Base-by-base conservation (phyloP, 2,329 filamentous ascomycete species). In the Graphilbum ipis-grandicollis region DNA sequence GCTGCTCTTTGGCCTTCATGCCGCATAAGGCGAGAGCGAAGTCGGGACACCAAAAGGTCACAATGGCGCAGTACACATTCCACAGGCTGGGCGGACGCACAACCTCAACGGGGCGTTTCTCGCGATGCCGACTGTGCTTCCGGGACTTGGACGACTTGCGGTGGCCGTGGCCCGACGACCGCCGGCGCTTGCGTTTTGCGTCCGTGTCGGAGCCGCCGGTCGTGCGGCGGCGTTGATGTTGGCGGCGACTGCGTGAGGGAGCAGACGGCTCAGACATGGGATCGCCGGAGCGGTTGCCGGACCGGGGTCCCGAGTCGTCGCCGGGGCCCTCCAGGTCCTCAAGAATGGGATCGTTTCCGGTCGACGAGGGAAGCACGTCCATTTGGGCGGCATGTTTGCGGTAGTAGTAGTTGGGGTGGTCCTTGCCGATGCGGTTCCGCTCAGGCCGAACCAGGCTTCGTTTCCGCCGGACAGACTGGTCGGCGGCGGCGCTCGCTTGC, bases 331-430 rank as follows among this genome's bases (percentile, higher is more conserved):
- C 80, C 17, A 81, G 57, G 41, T 84, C 79, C 55, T 94, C 88
- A 38, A 81, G 58, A 36, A 93, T 73, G 3, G 86, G 84, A 48
- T 96, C 86, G 48, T 93, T 81, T 42, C 90, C 90, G 0, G 90
- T 96, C 7, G 83, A 80, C 1, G 90, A 96, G 1, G 92, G 90
- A 45, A 84, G 66, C 5, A 85, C 79, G 38, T 78, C 69, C 85
- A 98, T 94, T 45, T 88, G 81, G 49, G 85, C 81, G 9, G 92
- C 85, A 70, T 93, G 86, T 54, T 93, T 81, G 47, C 84, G 76
- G 57, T 98, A 98, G 58, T 94, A 72, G 52, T 94, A 98, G 55
- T 96, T 92, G 13, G 86, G 85, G 53, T 96, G 85, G 47, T 86
- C 80, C 44, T 69, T 75, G 47, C 86, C 80, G 47, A 93, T 83